A percentile compares a stretch with the other conserved stretches of the same genome.
Conservation (phyloP, 2,329 filamentous ascomycete species). For the Penicillium sp. region DNA sequence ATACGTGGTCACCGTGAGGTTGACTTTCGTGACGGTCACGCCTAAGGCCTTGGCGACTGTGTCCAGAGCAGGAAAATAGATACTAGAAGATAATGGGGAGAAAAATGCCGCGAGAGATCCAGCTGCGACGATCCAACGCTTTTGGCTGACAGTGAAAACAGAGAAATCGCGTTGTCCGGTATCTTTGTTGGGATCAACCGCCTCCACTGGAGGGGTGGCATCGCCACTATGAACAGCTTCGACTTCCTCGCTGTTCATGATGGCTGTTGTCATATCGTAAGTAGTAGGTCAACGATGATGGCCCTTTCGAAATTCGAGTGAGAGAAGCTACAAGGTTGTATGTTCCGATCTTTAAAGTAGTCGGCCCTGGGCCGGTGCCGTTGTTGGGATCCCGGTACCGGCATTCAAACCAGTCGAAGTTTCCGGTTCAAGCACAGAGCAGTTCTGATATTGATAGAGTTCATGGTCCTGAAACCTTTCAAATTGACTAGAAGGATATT, state of each 20-base stretch:
- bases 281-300: neutral
- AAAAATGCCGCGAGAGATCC: constrained; percentile 30
- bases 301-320: neutral
- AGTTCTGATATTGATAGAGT: neutral
- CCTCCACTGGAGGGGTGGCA: neutral
- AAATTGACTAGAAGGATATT: neutral
- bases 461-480: too few relatives aligned
- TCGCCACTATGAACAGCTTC: neutral
- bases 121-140: constrained; percentile 20
- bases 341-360: neutral
- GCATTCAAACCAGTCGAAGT: neutral
- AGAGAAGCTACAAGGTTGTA: neutral
- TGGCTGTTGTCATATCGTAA: neutral
- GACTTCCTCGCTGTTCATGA: neutral
- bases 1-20: constrained; percentile 53
- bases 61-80: constrained; percentile 39
- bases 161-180: constrained; percentile 42
- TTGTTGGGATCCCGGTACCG: neutral
- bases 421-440: neutral
- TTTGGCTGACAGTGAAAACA: constrained; percentile 25
- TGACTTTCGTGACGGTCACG: constrained; percentile 45
- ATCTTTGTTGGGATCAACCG: neutral
- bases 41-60: constrained; percentile 38
- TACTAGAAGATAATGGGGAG: constrained; percentile 36
- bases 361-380: neutral